Conservation (phyloP, 2,329 filamentous ascomycete genomes). For the Sporothrix dimorphospora region DNA sequence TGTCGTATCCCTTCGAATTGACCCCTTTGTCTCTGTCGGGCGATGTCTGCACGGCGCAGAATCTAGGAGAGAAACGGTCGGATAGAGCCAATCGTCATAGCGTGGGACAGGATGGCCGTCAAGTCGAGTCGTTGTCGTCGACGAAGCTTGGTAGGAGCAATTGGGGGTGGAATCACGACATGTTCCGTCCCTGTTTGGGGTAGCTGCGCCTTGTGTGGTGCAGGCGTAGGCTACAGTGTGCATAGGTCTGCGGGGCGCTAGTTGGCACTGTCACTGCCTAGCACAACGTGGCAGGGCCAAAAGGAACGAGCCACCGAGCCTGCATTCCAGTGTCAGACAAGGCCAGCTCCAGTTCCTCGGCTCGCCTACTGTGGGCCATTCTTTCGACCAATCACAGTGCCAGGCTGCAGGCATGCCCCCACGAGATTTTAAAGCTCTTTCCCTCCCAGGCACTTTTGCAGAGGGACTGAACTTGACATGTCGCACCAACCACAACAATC, state of each 20-base stretch:
- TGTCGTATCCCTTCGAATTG: background rate
- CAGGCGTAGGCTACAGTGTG: slow-evolving; percentile 7
- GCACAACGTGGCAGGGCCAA: background rate
- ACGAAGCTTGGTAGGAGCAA: background rate
- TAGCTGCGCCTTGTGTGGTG: background rate
- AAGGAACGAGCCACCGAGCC: background rate
- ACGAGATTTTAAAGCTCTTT: background rate
- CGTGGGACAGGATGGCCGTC: background rate
- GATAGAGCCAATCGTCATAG: slow-evolving; percentile 1
- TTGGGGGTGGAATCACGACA: slow-evolving; percentile 1
- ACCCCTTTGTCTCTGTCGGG: background rate
- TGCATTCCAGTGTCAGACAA: background rate
- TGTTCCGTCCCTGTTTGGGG: slow-evolving; percentile 16
- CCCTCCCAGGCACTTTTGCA: background rate
- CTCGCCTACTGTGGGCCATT: background rate
- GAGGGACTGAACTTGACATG: background rate
- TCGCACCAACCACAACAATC: background rate
- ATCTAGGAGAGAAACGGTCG: background rate
- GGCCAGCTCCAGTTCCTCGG: slow-evolving; percentile 21
- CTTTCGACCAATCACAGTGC: slow-evolving; percentile 9
- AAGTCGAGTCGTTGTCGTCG: background rate
- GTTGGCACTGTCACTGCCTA: slow-evolving; percentile 12
- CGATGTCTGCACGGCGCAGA: slow-evolving; percentile 8
- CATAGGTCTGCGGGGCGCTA: background rate
- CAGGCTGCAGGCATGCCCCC: background rate